phyloP scores from a whole-genome alignment of 2,329 filamentous ascomycete genomes.

The Zasmidium cellare region DNA sequence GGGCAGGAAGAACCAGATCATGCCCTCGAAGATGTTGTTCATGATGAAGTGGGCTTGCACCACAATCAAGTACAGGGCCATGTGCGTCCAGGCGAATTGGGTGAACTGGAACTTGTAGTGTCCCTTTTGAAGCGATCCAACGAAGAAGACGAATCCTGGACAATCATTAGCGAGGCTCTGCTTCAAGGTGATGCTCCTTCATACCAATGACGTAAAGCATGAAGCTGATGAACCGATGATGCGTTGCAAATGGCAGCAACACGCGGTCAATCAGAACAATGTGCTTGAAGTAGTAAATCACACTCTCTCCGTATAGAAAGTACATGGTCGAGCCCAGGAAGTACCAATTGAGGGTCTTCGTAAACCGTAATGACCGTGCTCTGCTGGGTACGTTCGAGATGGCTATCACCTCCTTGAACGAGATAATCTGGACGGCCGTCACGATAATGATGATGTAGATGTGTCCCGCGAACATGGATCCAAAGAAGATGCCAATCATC shows the following conservation, averaged over 20 bases:
- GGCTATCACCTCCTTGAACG: constrained; percentile 98
- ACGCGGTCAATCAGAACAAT: constrained; percentile 94
- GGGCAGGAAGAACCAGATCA: constrained; percentile 99
- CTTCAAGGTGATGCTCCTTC: constrained; percentile 34
- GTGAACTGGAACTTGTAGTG: constrained; percentile 99
- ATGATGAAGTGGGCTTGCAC: constrained; percentile 99
- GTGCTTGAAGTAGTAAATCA: constrained; percentile 99
- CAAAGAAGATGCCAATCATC: constrained; percentile 94
- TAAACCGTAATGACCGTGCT: constrained; percentile 86
- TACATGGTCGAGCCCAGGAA: constrained; percentile 99
- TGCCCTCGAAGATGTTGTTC: constrained; percentile 99
- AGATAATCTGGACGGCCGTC: constrained; percentile 91
- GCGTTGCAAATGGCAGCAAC: constrained; percentile 87
- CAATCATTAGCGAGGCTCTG: not conserved
- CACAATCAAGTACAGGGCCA: constrained; percentile 97
- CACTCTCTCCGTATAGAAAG: constrained; percentile 96
- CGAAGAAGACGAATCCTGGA: constrained; percentile 95
- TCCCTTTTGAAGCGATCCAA: constrained; percentile 88
- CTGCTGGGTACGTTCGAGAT: constrained; percentile 93
- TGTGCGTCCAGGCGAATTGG: constrained; percentile 98
- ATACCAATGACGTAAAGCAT: constrained; percentile 94
- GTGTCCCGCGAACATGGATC: constrained; percentile 89
- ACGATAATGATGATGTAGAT: constrained; percentile 95
- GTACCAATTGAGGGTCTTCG: constrained; percentile 98
- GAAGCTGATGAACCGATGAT: constrained; percentile 98